Conservation (phyloP, 129 eudicot species). For the Tanacetum coccineum region DNA sequence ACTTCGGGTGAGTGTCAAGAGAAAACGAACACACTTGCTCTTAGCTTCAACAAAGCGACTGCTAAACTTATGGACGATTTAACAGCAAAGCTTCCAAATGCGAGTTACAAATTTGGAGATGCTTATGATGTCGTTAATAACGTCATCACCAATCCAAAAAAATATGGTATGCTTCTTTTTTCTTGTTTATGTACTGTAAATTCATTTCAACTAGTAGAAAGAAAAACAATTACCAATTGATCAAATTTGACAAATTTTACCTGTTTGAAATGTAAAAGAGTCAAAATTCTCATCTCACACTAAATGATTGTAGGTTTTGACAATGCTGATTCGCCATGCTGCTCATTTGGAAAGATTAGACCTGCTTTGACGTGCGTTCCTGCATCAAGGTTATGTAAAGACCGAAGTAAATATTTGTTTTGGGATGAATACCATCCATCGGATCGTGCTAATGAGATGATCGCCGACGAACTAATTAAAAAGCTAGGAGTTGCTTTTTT, state of each 20-base stretch:
- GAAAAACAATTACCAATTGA: too few species aligned
- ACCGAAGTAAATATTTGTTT: conserved; percentile 86
- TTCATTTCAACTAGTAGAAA: background rate
- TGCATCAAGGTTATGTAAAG: conserved; percentile 73
- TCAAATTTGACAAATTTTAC: too few species aligned
- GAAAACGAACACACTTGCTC: conserved; percentile 71
- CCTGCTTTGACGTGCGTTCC: conserved; percentile 94
- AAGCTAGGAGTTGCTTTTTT: conserved; percentile 50
- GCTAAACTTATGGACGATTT: conserved; percentile 49
- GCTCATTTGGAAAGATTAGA: conserved; percentile 82
- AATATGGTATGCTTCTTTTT: conserved; percentile 46
- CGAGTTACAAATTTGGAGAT: conserved; percentile 74
- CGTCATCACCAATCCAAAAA: conserved; percentile 57
- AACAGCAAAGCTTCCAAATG: conserved; percentile 60
- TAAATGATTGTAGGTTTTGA: conserved; percentile 50
- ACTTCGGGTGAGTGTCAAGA: conserved; percentile 74
- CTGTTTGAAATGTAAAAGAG: too few species aligned
- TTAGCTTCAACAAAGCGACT: conserved; percentile 54
- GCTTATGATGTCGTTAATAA: conserved; percentile 92
- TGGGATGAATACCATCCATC: conserved; percentile 99
- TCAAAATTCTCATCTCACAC: too few species aligned
- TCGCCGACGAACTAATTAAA: conserved; percentile 67
- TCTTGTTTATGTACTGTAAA: background rate
- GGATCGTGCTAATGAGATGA: conserved; percentile 71
- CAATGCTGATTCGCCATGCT: conserved; percentile 93